phyloP scores from a whole-genome alignment of 805 yeast species.

The Cyberlindnera japonica region DNA sequence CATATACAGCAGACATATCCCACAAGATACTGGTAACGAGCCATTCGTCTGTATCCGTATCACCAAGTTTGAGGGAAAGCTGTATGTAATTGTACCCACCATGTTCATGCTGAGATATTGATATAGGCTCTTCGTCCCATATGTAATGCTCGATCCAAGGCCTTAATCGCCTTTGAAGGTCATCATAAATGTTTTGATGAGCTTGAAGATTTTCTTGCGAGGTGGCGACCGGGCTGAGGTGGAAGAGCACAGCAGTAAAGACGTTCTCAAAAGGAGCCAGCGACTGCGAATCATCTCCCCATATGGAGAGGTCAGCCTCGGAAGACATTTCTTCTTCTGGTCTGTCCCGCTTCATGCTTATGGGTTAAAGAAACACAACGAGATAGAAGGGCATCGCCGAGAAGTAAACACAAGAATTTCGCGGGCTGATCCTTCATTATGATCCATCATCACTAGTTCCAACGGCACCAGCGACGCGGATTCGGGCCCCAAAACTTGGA shows the following conservation, averaged over 20 bases:
- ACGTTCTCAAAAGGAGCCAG: constrained; percentile 1
- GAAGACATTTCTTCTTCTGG: background rate
- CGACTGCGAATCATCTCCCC: constrained; percentile 11
- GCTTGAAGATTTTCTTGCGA: constrained; percentile 16
- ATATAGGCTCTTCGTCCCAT: constrained; percentile 35
- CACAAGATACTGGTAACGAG: constrained; percentile 39
- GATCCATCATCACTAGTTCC: no score
- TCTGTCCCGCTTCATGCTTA: no score
- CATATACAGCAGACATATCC: constrained; percentile 32
- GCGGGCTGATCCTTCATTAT: no score
- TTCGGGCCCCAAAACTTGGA: no score
- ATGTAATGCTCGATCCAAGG: constrained; percentile 40
- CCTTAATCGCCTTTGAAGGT: constrained; percentile 25
- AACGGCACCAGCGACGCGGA: no score
- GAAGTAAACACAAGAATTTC: no score
- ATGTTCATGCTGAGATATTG: constrained; percentile 4
- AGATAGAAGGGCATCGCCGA: no score
- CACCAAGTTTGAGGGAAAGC: constrained; percentile 43
- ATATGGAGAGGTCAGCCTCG: constrained; percentile 8
- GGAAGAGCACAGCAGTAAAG: constrained; percentile 20
- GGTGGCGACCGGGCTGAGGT: constrained; percentile 27
- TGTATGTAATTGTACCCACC: constrained; percentile 21
- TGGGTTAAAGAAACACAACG: background rate
- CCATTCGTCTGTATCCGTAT: constrained; percentile 41
- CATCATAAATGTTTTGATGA: constrained; percentile 17